Conservation (phyloP, 768 basidiomycete species). For the Russula sp. region DNA sequence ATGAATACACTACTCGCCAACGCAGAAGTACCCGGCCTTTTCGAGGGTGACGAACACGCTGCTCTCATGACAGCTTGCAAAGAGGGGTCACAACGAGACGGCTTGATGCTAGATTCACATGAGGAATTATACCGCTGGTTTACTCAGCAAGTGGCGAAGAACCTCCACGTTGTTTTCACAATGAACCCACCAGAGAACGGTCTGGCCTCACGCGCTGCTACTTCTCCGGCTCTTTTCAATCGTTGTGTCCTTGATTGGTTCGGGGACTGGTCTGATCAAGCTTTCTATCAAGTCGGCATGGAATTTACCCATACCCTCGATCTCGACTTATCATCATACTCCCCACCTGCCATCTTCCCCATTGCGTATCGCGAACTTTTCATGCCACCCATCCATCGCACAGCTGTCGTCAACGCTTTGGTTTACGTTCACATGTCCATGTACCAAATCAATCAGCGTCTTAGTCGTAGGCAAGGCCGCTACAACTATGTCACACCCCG, state of each 20-base stretch:
- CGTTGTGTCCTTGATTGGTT: constrained; percentile 99
- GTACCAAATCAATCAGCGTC: constrained; percentile 80
- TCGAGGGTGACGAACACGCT: constrained; percentile 98
- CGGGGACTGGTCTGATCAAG: constrained; percentile 98
- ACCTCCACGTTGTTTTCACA: constrained; percentile 97
- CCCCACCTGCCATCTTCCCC: constrained; percentile 78
- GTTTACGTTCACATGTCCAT: constrained; percentile 89
- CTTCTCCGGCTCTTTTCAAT: constrained; percentile 97
- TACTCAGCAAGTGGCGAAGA: constrained; percentile 96
- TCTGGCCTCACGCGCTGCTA: constrained; percentile 90
- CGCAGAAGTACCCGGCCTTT: constrained; percentile 99
- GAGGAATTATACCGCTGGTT: constrained; percentile 99
- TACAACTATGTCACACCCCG: constrained; percentile 96
- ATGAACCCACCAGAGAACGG: constrained; percentile 99
- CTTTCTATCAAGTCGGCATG: constrained; percentile 95
- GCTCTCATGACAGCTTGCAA: constrained; percentile 99
- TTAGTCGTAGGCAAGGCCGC: constrained; percentile 90
- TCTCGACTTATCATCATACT: constrained; percentile 80
- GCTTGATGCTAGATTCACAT: constrained; percentile 95
- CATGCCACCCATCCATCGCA: constrained; percentile 85
- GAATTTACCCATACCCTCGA: constrained; percentile 95
- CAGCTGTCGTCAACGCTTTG: constrained; percentile 88
- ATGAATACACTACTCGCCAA: constrained; percentile 99
- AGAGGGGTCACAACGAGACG: constrained; percentile 98
- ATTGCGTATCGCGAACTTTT: constrained; percentile 78